Conservation (phyloP, 1,284 basidiomycete genomes). For the Sanghuangporus baumii region DNA sequence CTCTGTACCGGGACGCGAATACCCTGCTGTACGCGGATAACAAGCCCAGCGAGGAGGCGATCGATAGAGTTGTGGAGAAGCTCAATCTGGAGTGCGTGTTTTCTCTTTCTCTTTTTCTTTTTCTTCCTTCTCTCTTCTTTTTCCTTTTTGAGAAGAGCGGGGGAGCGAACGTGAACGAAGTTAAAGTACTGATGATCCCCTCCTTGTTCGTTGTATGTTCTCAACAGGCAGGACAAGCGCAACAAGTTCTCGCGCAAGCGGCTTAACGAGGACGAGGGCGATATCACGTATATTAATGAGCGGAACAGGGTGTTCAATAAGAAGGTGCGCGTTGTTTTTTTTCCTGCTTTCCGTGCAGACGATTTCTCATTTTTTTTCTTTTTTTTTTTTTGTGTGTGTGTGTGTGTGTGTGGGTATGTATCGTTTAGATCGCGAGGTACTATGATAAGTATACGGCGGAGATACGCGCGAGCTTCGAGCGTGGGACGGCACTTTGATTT, state of each 20-base stretch:
- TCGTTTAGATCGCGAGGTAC: constrained; percentile 79
- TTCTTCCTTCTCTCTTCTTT: constrained; percentile 1
- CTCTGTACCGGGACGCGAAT: constrained; percentile 86
- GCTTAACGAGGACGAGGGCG: constrained; percentile 86
- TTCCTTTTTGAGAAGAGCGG: no score
- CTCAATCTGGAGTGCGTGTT: constrained; percentile 86
- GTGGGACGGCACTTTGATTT: constrained; percentile 78
- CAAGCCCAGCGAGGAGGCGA: constrained; percentile 90
- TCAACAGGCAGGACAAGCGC: constrained; percentile 74
- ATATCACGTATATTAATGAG: constrained; percentile 99
- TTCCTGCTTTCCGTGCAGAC: not conserved
- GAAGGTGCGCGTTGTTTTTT: constrained; percentile 58
- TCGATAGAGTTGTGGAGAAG: constrained; percentile 88
- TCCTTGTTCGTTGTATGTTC: not conserved
- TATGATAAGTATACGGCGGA: constrained; percentile 98
- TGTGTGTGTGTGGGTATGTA: not conserved
- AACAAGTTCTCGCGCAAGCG: constrained; percentile 85
- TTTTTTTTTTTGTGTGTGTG: not conserved
- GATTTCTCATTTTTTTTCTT: not conserved
- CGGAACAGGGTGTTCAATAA: constrained; percentile 98
- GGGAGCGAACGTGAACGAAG: no score
- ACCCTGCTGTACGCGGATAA: constrained; percentile 89
- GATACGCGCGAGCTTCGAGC: constrained; percentile 92
- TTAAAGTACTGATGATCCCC: no score
- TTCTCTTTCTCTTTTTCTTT: not conserved